These are phyloP conservation scores for Lomentospora prolificans DNA, from an alignment of 2,329 filamentous ascomycete genomes.

Conservation along the genomic window DNA sequence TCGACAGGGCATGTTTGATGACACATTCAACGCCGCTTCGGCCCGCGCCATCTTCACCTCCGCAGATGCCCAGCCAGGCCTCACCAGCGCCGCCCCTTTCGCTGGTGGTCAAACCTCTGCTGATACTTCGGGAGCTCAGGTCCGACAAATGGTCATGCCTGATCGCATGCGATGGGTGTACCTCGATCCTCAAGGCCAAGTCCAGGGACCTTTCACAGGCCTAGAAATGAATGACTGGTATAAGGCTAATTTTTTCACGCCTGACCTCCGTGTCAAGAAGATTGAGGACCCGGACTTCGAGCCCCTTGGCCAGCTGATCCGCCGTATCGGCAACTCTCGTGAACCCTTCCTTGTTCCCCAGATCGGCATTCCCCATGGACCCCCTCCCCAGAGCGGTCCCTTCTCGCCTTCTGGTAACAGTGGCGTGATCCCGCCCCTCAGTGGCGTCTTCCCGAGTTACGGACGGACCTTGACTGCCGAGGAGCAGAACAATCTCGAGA, in stretches of 20 bases:
- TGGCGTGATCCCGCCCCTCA: slow-evolving; percentile 75
- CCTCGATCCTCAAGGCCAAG: slow-evolving; percentile 82
- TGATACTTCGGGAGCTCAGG: slow-evolving; percentile 50
- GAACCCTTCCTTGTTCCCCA: slow-evolving; percentile 97
- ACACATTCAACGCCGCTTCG: slow-evolving; percentile 32
- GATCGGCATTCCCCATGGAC: slow-evolving; percentile 87
- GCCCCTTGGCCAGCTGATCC: slow-evolving; percentile 85
- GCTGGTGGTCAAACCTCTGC: slow-evolving; percentile 24
- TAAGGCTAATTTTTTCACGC: slow-evolving; percentile 94
- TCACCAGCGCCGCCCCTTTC: slow-evolving; percentile 10
- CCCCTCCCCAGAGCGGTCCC: slow-evolving; percentile 43
- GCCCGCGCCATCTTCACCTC: slow-evolving; percentile 26
- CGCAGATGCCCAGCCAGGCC: slow-evolving; percentile 25
- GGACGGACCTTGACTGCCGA: slow-evolving; percentile 93
- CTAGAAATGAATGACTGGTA: slow-evolving; percentile 99
- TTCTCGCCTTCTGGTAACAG: slow-evolving; percentile 42
- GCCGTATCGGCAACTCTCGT: slow-evolving; percentile 91
- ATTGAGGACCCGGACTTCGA: slow-evolving; percentile 91
- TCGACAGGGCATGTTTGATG: slow-evolving; percentile 47
- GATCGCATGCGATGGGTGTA: slow-evolving; percentile 99
- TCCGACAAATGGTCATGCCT: slow-evolving; percentile 96
- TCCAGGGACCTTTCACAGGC: slow-evolving; percentile 91
- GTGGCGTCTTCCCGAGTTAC: slow-evolving; percentile 89
- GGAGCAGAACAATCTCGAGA: slow-evolving; percentile 93
- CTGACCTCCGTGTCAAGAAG: slow-evolving; percentile 90